These are phyloP conservation scores for Penicillium salamii DNA, from an alignment of 495 filamentous ascomycete species.

Conservation along the genomic window DNA sequence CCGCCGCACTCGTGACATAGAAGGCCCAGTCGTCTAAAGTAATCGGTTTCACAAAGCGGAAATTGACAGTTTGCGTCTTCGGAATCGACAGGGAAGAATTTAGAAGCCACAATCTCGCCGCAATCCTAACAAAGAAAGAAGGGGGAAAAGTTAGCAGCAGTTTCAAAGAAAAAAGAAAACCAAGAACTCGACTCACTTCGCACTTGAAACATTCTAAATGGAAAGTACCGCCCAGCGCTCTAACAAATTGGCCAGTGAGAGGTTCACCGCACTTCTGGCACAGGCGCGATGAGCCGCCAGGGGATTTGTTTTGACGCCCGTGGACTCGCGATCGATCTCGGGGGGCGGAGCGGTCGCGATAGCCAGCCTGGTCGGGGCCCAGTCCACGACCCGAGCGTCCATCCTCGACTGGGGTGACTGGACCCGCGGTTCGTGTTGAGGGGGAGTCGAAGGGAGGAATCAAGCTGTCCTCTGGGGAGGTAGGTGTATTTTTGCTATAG, in stretches of 20 bases:
- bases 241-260: constrained; percentile 92
- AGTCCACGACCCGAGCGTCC: constrained; percentile 30
- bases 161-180: background rate
- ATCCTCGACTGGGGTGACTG: constrained; percentile 33
- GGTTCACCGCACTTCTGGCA: constrained; percentile 87
- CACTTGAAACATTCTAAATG: constrained; percentile 99
- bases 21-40: constrained; percentile 88
- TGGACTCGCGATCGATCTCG: constrained; percentile 45
- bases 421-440: constrained; percentile 29
- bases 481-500: constrained; percentile 42
- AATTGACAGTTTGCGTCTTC: constrained; percentile 83
- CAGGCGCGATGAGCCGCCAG: constrained; percentile 46
- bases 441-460: constrained; percentile 47
- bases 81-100: constrained; percentile 96
- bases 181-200: constrained; percentile 59
- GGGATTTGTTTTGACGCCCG: constrained; percentile 42
- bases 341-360: constrained; percentile 37
- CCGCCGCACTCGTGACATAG: constrained; percentile 90
- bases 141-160: constrained; percentile 6
- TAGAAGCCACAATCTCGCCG: constrained; percentile 91
- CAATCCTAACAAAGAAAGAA: constrained; percentile 73
- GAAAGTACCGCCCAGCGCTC: constrained; percentile 86
- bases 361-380: constrained; percentile 34
- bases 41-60: constrained; percentile 96
- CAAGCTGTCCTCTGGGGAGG: constrained; percentile 43